These are phyloP conservation scores for Erigeron canadensis DNA, from an alignment of 129 eudicot species.

Conservation along the genomic window DNA sequence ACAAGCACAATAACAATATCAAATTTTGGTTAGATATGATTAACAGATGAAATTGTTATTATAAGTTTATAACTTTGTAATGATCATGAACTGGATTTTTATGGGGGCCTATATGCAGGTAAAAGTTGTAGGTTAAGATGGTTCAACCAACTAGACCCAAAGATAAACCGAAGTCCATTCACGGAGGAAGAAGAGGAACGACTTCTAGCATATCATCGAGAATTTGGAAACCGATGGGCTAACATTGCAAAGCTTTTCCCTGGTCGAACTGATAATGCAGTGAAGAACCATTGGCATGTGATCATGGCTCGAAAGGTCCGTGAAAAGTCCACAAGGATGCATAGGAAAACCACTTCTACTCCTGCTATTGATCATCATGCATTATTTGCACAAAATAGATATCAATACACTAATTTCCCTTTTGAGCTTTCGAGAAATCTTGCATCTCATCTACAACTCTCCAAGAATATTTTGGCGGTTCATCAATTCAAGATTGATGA, in stretches of 20 bases:
- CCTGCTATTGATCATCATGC: slow-evolving; percentile 11
- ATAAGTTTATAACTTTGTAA: too few species aligned
- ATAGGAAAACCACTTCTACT: slow-evolving; percentile 33
- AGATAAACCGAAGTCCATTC: slow-evolving; percentile 78
- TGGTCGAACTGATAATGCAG: slow-evolving; percentile 91
- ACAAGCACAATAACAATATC: too few species aligned
- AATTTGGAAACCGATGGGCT: slow-evolving; percentile 85
- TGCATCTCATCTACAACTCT: slow-evolving; percentile 28
- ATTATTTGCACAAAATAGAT: slow-evolving; percentile 24
- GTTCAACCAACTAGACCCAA: slow-evolving; percentile 90
- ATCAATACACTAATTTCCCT: slow-evolving; percentile 31
- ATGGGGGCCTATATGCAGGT: slow-evolving; percentile 49
- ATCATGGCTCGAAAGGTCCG: slow-evolving; percentile 83
- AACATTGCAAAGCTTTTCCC: slow-evolving; percentile 76
- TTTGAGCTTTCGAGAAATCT: slow-evolving; percentile 30
- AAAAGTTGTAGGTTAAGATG: slow-evolving; percentile 92
- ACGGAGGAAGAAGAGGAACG: slow-evolving; percentile 84
- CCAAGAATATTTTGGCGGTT: slow-evolving; percentile 22
- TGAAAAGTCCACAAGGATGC: slow-evolving; percentile 49
- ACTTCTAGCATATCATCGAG: slow-evolving; percentile 66
- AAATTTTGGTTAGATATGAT: too few species aligned
- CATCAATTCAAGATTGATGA: slow-evolving; percentile 28
- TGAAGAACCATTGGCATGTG: slow-evolving; percentile 98
- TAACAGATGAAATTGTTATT: too few species aligned
- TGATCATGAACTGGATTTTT: too few species aligned